phyloP scores from a whole-genome alignment of 768 basidiomycete species.

The Galerina marginata region DNA sequence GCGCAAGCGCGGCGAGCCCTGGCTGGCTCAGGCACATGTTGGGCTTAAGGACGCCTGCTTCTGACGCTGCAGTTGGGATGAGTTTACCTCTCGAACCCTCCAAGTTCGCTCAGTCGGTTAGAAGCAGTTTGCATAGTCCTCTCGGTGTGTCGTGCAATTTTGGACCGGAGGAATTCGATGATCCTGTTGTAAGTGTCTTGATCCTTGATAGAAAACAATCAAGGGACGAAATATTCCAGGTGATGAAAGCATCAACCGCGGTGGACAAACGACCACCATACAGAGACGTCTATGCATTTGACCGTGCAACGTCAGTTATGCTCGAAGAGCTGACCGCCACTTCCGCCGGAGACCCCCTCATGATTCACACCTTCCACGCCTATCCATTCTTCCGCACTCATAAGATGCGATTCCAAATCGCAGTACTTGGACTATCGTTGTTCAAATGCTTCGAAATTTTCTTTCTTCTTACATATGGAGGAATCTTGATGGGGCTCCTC shows the following conservation, averaged over 20 bases:
- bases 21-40: slow-evolving; percentile 34
- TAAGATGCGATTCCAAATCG: neutral
- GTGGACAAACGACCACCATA: neutral
- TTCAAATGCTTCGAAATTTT: neutral
- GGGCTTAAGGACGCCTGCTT: slow-evolving; percentile 25
- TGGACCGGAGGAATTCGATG: neutral
- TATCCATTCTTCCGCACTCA: neutral
- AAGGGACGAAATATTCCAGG: too few species aligned
- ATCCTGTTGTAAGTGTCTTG: too few species aligned
- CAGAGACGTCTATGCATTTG: slow-evolving; percentile 32
- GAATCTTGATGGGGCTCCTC: neutral
- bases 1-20: slow-evolving; percentile 26
- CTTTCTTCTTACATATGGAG: neutral
- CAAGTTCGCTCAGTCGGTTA: slow-evolving; percentile 2
- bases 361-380: slow-evolving; percentile 20
- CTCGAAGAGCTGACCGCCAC: slow-evolving; percentile 23
- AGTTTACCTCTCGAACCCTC: slow-evolving; percentile 17
- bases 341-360: slow-evolving; percentile 9
- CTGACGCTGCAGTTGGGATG: slow-evolving; percentile 31
- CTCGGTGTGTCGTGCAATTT: neutral
- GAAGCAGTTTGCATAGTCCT: neutral
- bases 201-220: too few species aligned
- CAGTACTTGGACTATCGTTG: neutral
- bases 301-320: slow-evolving; percentile 22
- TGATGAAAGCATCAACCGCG: too few species aligned